Evolutionary conservation across 768 basidiomycete genomes (phyloP).

Genomic region (Kwoniella dendrophila): DNA sequence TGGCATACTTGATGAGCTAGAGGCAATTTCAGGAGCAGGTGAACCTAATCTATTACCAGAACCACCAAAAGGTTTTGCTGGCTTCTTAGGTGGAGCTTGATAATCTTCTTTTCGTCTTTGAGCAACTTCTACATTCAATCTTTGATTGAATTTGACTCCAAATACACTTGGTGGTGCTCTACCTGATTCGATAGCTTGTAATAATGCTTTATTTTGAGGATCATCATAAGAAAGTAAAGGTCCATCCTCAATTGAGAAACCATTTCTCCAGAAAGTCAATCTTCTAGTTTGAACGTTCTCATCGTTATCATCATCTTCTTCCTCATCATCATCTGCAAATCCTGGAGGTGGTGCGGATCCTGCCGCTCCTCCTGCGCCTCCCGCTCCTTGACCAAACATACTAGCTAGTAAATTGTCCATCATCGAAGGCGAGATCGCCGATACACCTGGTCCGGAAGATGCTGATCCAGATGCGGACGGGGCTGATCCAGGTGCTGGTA

Average conservation of each 20-base stretch:
- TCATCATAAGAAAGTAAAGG: constrained; percentile 81
- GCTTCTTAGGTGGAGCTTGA: constrained; percentile 62
- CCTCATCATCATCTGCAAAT: constrained; percentile 54
- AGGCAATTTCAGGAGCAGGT: constrained; percentile 62
- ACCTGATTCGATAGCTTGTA: constrained; percentile 80
- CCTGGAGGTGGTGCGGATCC: constrained; percentile 33
- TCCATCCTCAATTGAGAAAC: constrained; percentile 88
- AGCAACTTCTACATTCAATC: constrained; percentile 77
- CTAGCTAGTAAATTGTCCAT: constrained; percentile 21
- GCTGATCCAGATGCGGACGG: constrained; percentile 13
- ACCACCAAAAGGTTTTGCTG: constrained; percentile 66
- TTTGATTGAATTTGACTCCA: constrained; percentile 73
- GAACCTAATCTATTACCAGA: constrained; percentile 80
- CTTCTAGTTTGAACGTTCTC: constrained; percentile 69
- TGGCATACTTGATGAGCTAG: constrained; percentile 23
- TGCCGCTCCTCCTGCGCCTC: constrained; percentile 42
- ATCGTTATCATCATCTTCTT: constrained; percentile 57
- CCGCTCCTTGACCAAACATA: constrained; percentile 18
- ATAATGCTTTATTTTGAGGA: constrained; percentile 68
- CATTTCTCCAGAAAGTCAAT: constrained; percentile 89
- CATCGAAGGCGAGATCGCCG: constrained; percentile 3
- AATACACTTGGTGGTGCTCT: constrained; percentile 74
- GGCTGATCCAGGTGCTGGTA: constrained; percentile 68
- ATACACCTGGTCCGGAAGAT: constrained; percentile 3
- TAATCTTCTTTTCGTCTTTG: constrained; percentile 74